phyloP scores from a whole-genome alignment of 2,329 filamentous ascomycete species.

The Beauveria pseudobassiana region DNA sequence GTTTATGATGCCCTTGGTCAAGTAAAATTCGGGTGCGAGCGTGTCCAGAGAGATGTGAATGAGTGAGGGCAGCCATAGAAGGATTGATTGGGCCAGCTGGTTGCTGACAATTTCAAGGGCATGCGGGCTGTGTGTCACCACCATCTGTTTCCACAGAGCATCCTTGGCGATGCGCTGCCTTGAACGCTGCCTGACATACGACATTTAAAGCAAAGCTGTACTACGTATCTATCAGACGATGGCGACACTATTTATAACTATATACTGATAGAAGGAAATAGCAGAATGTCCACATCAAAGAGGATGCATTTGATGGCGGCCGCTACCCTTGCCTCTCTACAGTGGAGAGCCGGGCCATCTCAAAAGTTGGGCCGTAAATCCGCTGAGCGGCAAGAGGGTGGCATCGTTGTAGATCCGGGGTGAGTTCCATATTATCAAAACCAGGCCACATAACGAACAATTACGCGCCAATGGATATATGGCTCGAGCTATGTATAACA shows the following conservation, averaged over 20 bases:
- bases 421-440: neutral
- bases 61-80: conserved; percentile 38
- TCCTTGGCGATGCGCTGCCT: neutral
- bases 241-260: neutral
- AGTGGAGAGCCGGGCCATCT: neutral
- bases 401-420: neutral
- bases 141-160: conserved; percentile 17
- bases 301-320: neutral
- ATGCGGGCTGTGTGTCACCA: conserved; percentile 21
- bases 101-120: conserved; percentile 35
- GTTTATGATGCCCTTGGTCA: conserved; percentile 1
- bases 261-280: neutral
- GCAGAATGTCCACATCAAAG: neutral
- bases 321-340: neutral
- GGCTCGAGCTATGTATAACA: no score
- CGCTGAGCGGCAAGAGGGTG: neutral
- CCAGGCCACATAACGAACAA: neutral
- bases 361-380: neutral
- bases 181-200: neutral
- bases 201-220: no score
- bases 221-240: neutral
- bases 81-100: conserved; percentile 31
- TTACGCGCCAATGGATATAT: no score
- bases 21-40: conserved; percentile 39
- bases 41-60: conserved; percentile 36